Conservation (phyloP, 345 rosid genomes). For the Aquilaria yunnanensis region DNA sequence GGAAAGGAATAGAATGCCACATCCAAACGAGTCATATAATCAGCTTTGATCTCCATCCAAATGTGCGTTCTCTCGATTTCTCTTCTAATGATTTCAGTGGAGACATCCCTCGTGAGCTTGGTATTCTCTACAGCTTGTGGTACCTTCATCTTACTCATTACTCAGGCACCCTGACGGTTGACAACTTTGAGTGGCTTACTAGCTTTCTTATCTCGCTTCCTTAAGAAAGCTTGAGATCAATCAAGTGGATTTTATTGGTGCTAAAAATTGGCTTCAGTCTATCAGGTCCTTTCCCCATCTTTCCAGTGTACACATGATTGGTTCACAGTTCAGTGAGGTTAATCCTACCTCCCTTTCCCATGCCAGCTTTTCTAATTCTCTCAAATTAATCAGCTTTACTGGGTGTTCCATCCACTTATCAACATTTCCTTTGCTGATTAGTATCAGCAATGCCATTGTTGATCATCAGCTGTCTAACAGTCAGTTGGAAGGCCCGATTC, state of each 20-base stretch:
- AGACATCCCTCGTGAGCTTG: background rate
- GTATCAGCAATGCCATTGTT: background rate
- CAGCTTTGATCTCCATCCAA: too few relatives aligned
- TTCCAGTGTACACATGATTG: background rate
- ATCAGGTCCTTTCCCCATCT: constrained; percentile 8
- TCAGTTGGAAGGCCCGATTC: too few relatives aligned
- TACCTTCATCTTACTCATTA: background rate
- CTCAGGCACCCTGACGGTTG: background rate
- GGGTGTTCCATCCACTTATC: constrained; percentile 3
- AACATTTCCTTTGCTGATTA: background rate
- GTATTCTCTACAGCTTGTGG: background rate
- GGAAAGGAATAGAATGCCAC: too few relatives aligned
- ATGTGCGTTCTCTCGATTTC: background rate
- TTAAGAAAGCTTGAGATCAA: background rate
- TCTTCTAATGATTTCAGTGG: background rate
- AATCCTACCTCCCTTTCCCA: too few relatives aligned
- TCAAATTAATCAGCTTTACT: too few relatives aligned
- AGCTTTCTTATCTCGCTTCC: constrained; percentile 11
- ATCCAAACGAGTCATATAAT: too few relatives aligned
- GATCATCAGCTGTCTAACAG: background rate
- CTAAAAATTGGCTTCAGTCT: constrained; percentile 2
- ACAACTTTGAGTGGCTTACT: background rate
- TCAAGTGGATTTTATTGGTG: background rate
- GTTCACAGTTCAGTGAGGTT: too few relatives aligned
- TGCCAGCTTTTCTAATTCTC: too few relatives aligned